Conservation (phyloP, 208 protist species). For the Trypanosoma conorhini region DNA sequence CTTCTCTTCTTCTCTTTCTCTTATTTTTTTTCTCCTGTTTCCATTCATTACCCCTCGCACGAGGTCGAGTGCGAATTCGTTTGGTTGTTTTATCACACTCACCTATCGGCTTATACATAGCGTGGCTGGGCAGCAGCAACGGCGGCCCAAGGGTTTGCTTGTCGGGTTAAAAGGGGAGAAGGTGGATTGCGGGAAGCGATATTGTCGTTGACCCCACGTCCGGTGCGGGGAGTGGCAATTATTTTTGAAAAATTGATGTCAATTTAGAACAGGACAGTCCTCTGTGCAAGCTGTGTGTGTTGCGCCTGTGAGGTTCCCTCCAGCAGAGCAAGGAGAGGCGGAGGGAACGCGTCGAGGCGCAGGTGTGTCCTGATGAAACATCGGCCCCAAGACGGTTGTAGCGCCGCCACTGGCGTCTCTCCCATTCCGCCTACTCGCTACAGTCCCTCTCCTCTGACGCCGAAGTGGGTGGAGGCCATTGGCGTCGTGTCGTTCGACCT, state of each 20-base stretch:
- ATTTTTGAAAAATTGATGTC: slow-evolving; percentile 5
- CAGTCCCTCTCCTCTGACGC: slow-evolving; percentile 10
- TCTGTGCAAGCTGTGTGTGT: slow-evolving; percentile 10
- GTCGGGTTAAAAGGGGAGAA: background rate
- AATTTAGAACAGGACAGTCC: slow-evolving; percentile 5
- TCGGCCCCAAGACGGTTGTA: background rate
- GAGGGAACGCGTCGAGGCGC: background rate
- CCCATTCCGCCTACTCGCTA: background rate
- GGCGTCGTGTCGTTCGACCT: slow-evolving; percentile 36
- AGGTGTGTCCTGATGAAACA: slow-evolving; percentile 9
- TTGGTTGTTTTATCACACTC: background rate
- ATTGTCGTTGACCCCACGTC: background rate
- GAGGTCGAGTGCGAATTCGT: background rate
- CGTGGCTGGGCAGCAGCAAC: background rate
- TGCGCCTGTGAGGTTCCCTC: background rate
- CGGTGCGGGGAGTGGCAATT: background rate
- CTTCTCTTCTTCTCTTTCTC: slow-evolving; percentile 1
- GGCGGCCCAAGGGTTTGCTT: background rate
- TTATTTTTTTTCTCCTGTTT: background rate
- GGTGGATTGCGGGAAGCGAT: background rate
- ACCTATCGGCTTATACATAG: background rate
- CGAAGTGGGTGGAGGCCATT: slow-evolving; percentile 34
- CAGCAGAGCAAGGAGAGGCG: background rate
- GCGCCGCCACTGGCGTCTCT: background rate
- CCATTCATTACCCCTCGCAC: too few species aligned